Base-by-base conservation (phyloP, 192 early-diverging fungal genomes). In the Umbelopsis vinacea region DNA sequence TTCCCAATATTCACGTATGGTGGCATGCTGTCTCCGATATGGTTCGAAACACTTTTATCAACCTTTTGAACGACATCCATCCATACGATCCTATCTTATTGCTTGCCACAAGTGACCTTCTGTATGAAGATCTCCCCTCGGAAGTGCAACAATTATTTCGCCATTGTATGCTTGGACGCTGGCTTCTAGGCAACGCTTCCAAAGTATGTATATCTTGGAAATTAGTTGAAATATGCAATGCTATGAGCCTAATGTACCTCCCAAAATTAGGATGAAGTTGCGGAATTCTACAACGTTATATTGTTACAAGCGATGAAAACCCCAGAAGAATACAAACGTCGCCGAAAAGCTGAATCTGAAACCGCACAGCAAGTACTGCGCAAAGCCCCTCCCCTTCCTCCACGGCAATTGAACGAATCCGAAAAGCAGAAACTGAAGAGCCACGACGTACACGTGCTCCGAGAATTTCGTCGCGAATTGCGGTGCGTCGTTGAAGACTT, bases 1-100 rank as follows among this genome's bases (percentile, higher is more conserved):
- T 93, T 11, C 88, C 90, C 8, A 74, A 82, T 48, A 78, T 84
- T 12, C 77, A 86, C 57, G 63, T 74, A 12, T 89, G 87, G 83
- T 83, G 85, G 79, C 75, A 81, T 2, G 72, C 81, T 12, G 66
- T 91, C 3, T 74, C 81, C 10, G 79, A 86, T 8, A 21, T 76
- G 0, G 74, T 83, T 26, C 75, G 80, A 46, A 73, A 74, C 8
- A 77, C 81, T 4, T 84, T 92, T 46, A 68, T 79, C 10, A 77
- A 89, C 40, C 68, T 87, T 29, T 37, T 90, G n/a, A 76, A 75
- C 21, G 84, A 76, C 66, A 68, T 88, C 50, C 76, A 77, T 29
- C 76, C 79, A 17, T 69, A 79, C 47, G 82, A 87, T 21, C 84
- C 88, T 12, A 81, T 91, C 3, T 72, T 86, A 45, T 67, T 91